Percentiles rank a stretch among this genome's conserved stretches.
phyloP scores from a whole-genome alignment of 768 basidiomycete genomes.

The Mycena latifolia region DNA sequence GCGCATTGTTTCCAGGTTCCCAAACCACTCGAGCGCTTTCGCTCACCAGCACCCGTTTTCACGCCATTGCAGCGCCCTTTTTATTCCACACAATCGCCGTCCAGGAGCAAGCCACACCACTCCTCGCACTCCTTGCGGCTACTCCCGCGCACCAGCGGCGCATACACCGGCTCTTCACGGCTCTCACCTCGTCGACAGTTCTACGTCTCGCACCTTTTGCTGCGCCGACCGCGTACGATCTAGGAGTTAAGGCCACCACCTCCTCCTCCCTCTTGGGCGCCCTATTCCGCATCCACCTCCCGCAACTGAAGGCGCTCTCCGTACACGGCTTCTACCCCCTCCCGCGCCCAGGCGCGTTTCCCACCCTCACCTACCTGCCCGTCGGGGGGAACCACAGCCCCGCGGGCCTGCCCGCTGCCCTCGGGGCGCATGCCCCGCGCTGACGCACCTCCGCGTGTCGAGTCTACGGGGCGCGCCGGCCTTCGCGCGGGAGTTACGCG shows the following conservation, averaged over 20 bases:
- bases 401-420: neutral
- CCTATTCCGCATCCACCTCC: constrained; percentile 13
- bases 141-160: neutral
- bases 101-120: neutral
- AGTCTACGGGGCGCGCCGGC: constrained; percentile 8
- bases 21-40: constrained; percentile 6
- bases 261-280: constrained; percentile 6
- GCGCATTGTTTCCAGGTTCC: neutral
- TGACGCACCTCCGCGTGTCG: constrained; percentile 16
- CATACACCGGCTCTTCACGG: constrained; percentile 11
- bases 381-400: constrained; percentile 19
- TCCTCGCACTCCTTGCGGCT: neutral
- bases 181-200: neutral
- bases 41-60: constrained; percentile 23
- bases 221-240: constrained; percentile 8
- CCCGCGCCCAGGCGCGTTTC: constrained; percentile 20
- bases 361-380: constrained; percentile 14
- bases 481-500: constrained; percentile 21
- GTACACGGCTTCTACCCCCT: constrained; percentile 26
- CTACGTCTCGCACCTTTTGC: constrained; percentile 1
- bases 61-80: constrained; percentile 12
- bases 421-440: constrained; percentile 7
- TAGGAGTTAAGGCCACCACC: neutral
- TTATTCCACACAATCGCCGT: constrained; percentile 16
- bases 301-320: neutral